Conservation (phyloP, 78 protist genomes). For the Dictyostelium citrinum region DNA sequence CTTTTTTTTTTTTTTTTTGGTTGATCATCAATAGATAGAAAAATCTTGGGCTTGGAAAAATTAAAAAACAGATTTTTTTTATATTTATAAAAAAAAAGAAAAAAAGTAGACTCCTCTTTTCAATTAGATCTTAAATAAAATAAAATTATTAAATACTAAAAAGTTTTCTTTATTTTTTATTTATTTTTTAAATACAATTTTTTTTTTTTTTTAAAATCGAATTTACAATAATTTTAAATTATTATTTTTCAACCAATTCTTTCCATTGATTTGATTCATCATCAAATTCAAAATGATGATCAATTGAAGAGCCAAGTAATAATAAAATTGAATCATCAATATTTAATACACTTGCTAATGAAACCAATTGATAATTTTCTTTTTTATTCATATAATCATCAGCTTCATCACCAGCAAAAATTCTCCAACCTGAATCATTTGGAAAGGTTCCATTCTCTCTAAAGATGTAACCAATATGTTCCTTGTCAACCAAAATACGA, state of each 20-base stretch:
- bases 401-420: conserved; percentile 34
- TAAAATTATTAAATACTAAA: no score
- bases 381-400: conserved; percentile 10
- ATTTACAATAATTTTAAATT: no score
- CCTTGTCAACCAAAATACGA: not conserved
- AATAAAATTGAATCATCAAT: conserved; percentile 19
- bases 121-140: no score
- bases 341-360: conserved; percentile 5
- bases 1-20: no score
- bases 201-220: not conserved
- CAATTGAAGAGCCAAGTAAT: not conserved
- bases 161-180: no score
- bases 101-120: no score
- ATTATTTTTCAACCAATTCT: conserved; percentile 13
- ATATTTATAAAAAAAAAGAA: not conserved
- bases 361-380: not conserved
- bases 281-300: conserved; percentile 25
- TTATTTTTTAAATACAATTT: no score
- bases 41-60: no score
- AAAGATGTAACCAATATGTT: conserved; percentile 19
- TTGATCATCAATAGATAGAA: no score
- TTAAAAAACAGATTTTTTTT: no score
- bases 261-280: conserved; percentile 2
- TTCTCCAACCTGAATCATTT: conserved; percentile 43
- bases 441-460: conserved; percentile 23